phyloP scores from a whole-genome alignment of 805 yeast species.

The Suhomyces xylopsoci region DNA sequence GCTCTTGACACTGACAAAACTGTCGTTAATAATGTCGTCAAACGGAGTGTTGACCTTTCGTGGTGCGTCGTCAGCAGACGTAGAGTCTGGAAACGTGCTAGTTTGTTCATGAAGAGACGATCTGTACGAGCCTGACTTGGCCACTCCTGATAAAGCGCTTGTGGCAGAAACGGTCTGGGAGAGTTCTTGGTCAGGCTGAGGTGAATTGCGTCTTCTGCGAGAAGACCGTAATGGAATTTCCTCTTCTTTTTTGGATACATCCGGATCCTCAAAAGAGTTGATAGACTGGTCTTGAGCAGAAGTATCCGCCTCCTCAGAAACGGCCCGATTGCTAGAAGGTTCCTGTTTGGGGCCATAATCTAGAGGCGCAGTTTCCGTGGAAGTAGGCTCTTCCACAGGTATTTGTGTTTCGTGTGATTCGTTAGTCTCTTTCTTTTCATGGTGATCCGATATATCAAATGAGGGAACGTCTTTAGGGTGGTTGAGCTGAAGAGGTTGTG shows the following conservation, averaged over 20 bases:
- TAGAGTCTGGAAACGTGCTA: not conserved
- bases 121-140: not conserved
- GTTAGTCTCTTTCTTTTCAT: not conserved
- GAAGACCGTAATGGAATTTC: slow-evolving; percentile 24
- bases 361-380: not conserved
- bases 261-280: not conserved
- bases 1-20: slow-evolving; percentile 3
- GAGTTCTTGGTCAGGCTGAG: not conserved
- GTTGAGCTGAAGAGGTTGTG: not conserved
- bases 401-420: not conserved
- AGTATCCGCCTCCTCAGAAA: not conserved
- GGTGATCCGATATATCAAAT: not conserved
- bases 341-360: too few relatives aligned
- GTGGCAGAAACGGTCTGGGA: not conserved
- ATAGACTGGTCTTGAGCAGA: not conserved
- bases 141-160: not conserved
- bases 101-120: not conserved
- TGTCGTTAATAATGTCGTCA: not conserved
- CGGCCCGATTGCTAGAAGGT: too few relatives aligned
- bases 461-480: not conserved
- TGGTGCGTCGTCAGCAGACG: not conserved
- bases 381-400: not conserved
- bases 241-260: slow-evolving; percentile 1
- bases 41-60: not conserved
- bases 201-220: slow-evolving; percentile 16